Evolutionary conservation across 176 grass and related monocot species (phyloP).

Genomic region (Poa annua): DNA sequence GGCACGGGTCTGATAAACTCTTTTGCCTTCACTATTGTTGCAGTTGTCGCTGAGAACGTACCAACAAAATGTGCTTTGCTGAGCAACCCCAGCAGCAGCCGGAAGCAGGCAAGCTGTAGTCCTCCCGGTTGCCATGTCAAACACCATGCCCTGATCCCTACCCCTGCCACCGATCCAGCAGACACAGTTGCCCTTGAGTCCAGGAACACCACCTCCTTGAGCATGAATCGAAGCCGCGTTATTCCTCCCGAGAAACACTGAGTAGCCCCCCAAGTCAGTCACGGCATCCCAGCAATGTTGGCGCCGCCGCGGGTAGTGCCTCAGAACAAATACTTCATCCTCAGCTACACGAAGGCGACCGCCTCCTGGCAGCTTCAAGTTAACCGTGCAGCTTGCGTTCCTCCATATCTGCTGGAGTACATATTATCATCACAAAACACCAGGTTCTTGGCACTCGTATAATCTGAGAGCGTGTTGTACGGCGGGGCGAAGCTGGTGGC

Average conservation of each 20-base stretch:
- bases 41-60: slow-evolving; percentile 41
- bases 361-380: slow-evolving; percentile 44
- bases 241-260: no score
- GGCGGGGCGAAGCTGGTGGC: slow-evolving; percentile 44
- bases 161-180: slow-evolving; percentile 54
- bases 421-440: slow-evolving; percentile 40
- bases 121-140: slow-evolving; percentile 48
- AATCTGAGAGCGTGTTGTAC: slow-evolving; percentile 21
- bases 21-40: slow-evolving; percentile 36
- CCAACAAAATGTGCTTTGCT: slow-evolving; percentile 43
- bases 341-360: slow-evolving; percentile 35
- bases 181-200: slow-evolving; percentile 30
- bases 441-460: slow-evolving; percentile 44
- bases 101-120: slow-evolving; percentile 27
- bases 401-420: slow-evolving; percentile 56
- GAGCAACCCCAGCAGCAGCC: not conserved
- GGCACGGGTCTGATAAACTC: slow-evolving; percentile 42
- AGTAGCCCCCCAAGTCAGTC: no score
- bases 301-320: no score
- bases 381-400: slow-evolving; percentile 49
- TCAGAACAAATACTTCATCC: slow-evolving; percentile 44
- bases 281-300: not conserved
- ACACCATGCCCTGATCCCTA: slow-evolving; percentile 54
- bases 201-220: not conserved
- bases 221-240: slow-evolving; percentile 10